These are phyloP conservation scores for Strigomonas galati DNA, from an alignment of 208 protist species.

Conservation along the genomic window DNA sequence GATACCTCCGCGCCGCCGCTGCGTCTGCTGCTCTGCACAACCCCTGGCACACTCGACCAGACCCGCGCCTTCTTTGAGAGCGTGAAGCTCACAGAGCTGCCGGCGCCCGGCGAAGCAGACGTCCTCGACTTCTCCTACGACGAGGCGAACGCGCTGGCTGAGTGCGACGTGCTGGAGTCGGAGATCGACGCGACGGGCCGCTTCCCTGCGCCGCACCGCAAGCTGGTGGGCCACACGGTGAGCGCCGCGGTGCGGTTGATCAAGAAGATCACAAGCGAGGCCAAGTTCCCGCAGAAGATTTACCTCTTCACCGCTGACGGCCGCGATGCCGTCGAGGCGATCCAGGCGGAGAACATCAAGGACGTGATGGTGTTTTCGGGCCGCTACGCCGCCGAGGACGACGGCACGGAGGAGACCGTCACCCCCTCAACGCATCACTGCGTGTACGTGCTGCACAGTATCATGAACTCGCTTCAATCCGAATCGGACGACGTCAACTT, in stretches of 20 bases:
- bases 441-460: slow-evolving; percentile 52
- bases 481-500: slow-evolving; percentile 55
- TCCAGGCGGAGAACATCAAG: slow-evolving; percentile 40
- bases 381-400: slow-evolving; percentile 33
- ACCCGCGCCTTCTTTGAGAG: slow-evolving; percentile 42
- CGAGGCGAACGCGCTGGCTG: slow-evolving; percentile 67
- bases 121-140: slow-evolving; percentile 49
- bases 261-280: slow-evolving; percentile 26
- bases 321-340: slow-evolving; percentile 46
- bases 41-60: slow-evolving; percentile 27
- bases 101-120: slow-evolving; percentile 8
- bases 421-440: slow-evolving; percentile 34
- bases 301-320: slow-evolving; percentile 68
- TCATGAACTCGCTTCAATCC: slow-evolving; percentile 22
- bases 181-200: slow-evolving; percentile 51
- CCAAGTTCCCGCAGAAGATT: slow-evolving; percentile 45
- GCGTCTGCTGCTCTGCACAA: slow-evolving; percentile 39
- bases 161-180: slow-evolving; percentile 71
- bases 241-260: slow-evolving; percentile 50
- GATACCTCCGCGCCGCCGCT: slow-evolving; percentile 31
- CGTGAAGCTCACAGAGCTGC: slow-evolving; percentile 29
- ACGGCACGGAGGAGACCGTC: slow-evolving; percentile 11
- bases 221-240: slow-evolving; percentile 55
- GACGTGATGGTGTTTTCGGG: slow-evolving; percentile 55
- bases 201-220: slow-evolving; percentile 53